These are phyloP conservation scores for Rubia balearica DNA, from an alignment of 305 asterid genomes.

Conservation along the genomic window DNA sequence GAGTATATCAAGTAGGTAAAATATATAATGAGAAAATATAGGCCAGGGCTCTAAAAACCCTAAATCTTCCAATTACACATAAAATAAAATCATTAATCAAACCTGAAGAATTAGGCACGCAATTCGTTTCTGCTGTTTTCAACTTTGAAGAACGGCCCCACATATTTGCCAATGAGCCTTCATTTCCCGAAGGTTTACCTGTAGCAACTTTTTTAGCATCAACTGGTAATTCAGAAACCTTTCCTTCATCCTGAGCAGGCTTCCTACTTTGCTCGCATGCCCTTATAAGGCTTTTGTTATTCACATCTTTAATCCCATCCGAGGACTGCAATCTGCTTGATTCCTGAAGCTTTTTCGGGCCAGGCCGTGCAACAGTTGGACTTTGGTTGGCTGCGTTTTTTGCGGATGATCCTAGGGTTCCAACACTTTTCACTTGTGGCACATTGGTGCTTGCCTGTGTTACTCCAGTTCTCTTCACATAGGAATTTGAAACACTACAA, in stretches of 20 bases:
- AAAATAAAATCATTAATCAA: conserved; percentile 23
- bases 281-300: conserved; percentile 35
- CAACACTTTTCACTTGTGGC: conserved; percentile 38
- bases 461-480: conserved; percentile 50
- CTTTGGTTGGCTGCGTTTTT: conserved; percentile 28
- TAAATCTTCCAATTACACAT: background rate
- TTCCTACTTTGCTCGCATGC: conserved; percentile 31
- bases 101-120: conserved; percentile 51
- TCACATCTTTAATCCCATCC: conserved; percentile 32
- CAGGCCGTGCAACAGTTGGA: conserved; percentile 29
- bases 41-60: conserved; percentile 2
- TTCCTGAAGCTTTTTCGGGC: conserved; percentile 37
- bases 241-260: conserved; percentile 44
- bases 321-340: conserved; percentile 29
- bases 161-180: conserved; percentile 72
- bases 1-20: too few relatives aligned
- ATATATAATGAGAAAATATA: conserved; percentile 2
- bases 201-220: conserved; percentile 46
- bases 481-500: conserved; percentile 74
- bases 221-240: conserved; percentile 35
- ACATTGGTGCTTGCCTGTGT: conserved; percentile 29
- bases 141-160: conserved; percentile 86
- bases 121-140: conserved; percentile 33
- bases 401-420: conserved; percentile 34
- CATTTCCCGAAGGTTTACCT: conserved; percentile 51